phyloP scores from a whole-genome alignment of 495 filamentous ascomycete genomes.

The Trypethelium eluteriae region DNA sequence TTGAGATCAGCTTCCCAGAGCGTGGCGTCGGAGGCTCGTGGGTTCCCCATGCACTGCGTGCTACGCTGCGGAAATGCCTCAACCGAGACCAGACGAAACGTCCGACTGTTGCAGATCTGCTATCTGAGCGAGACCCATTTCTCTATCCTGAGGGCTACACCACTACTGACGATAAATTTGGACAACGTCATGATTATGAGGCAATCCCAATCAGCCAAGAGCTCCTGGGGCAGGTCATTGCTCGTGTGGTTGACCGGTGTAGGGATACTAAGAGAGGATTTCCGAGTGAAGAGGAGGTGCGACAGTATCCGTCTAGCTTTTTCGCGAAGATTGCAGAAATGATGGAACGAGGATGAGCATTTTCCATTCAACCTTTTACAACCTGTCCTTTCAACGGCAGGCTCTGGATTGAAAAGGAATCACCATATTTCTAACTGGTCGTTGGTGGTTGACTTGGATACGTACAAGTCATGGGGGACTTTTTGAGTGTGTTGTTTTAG shows the following conservation, averaged over 20 bases:
- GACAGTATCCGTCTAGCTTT: slow-evolving; percentile 60
- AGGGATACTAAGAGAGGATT: slow-evolving; percentile 48
- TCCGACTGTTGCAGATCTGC: slow-evolving; percentile 69
- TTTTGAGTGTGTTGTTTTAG: background rate
- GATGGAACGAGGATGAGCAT: slow-evolving; percentile 38
- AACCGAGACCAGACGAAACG: slow-evolving; percentile 68
- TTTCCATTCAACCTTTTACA: background rate
- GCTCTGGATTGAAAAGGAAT: background rate
- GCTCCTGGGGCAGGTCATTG: slow-evolving; percentile 64
- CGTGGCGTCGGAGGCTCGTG: slow-evolving; percentile 63
- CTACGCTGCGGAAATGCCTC: slow-evolving; percentile 71
- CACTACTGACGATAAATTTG: slow-evolving; percentile 28
- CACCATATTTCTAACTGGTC: background rate
- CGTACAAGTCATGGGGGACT: background rate
- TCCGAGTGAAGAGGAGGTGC: slow-evolving; percentile 64
- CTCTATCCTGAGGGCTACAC: slow-evolving; percentile 63
- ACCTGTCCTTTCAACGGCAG: background rate
- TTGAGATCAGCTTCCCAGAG: slow-evolving; percentile 73
- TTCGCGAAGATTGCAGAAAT: slow-evolving; percentile 56
- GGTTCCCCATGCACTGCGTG: slow-evolving; percentile 62
- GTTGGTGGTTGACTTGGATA: background rate
- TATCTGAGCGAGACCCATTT: slow-evolving; percentile 66
- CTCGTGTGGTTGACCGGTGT: slow-evolving; percentile 69
- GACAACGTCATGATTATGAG: background rate
- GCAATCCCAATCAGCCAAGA: slow-evolving; percentile 68